Evolutionary conservation across 1,284 basidiomycete species (phyloP).

Genomic region (Puccinia coronata): DNA sequence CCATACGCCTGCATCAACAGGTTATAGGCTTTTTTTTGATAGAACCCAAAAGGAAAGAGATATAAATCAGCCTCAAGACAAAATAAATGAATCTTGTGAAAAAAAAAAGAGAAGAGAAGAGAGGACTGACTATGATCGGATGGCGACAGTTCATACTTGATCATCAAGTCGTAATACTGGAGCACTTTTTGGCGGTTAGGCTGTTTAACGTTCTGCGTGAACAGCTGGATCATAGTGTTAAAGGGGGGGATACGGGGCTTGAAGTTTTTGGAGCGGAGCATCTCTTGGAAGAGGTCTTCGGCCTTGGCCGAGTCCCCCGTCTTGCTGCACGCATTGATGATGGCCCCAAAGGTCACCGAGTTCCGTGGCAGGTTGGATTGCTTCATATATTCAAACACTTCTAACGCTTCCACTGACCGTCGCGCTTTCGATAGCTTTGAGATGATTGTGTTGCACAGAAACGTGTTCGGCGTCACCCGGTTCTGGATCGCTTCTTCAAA

Average conservation of each 20-base stretch:
- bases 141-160: slow-evolving; percentile 68
- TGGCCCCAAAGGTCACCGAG: slow-evolving; percentile 90
- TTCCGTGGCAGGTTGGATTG: slow-evolving; percentile 67
- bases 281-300: slow-evolving; percentile 72
- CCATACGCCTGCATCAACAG: slow-evolving; percentile 89
- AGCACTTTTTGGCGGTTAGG: slow-evolving; percentile 78
- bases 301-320: slow-evolving; percentile 86
- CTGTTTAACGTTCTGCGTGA: slow-evolving; percentile 72
- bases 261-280: slow-evolving; percentile 74
- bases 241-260: slow-evolving; percentile 86
- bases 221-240: slow-evolving; percentile 99
- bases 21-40: slow-evolving; percentile 56
- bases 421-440: slow-evolving; percentile 88
- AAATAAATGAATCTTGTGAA: background rate
- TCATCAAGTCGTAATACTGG: slow-evolving; percentile 74
- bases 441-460: slow-evolving; percentile 93
- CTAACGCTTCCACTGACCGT: slow-evolving; percentile 82
- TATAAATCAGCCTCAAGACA: background rate
- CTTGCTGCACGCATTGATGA: slow-evolving; percentile 86
- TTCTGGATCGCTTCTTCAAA: slow-evolving; percentile 76
- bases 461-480: slow-evolving; percentile 75
- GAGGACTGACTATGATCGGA: slow-evolving; percentile 86
- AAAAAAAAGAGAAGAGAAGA: slow-evolving; percentile 12
- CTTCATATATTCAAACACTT: slow-evolving; percentile 79
- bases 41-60: background rate